Conservation (phyloP, 805 yeast species). For the Ogataea paraovalis region DNA sequence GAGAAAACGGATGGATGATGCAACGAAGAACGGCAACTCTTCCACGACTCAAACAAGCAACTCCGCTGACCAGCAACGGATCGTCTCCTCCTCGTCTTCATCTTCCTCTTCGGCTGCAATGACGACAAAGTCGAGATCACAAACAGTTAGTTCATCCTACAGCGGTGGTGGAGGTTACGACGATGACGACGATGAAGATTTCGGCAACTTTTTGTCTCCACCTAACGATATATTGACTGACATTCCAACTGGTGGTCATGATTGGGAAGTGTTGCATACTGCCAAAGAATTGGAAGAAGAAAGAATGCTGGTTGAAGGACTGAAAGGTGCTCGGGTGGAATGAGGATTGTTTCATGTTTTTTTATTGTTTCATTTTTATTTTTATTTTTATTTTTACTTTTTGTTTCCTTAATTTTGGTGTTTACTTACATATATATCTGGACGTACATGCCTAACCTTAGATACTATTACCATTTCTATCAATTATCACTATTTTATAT, state of each 20-base stretch:
- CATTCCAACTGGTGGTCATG: constrained; percentile 20
- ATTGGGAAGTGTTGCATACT: constrained; percentile 20
- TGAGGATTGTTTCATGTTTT: too few relatives aligned
- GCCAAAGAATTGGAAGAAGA: constrained; percentile 14
- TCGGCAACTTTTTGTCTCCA: constrained; percentile 32
- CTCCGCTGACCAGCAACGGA: too few relatives aligned
- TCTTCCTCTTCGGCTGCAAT: not conserved
- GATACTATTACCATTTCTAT: too few relatives aligned
- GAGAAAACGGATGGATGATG: constrained; percentile 79
- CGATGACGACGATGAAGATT: constrained; percentile 32
- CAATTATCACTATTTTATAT: too few relatives aligned
- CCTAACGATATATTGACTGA: constrained; percentile 19
- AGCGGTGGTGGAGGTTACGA: constrained; percentile 5
- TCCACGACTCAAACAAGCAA: too few relatives aligned
- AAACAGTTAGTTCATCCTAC: constrained; percentile 16
- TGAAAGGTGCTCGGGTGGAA: constrained; percentile 3
- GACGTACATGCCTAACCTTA: too few relatives aligned
- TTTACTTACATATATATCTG: not conserved
- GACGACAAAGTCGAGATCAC: constrained; percentile 19
- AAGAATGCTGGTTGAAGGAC: constrained; percentile 8
- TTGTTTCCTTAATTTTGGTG: too few relatives aligned
- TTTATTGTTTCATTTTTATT: too few relatives aligned
- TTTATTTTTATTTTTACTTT: too few relatives aligned
- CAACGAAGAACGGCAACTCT: constrained; percentile 32
- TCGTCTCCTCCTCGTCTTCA: constrained; percentile 4